Conservation (phyloP, 75 land plant genomes). For the Larix kaempferi region DNA sequence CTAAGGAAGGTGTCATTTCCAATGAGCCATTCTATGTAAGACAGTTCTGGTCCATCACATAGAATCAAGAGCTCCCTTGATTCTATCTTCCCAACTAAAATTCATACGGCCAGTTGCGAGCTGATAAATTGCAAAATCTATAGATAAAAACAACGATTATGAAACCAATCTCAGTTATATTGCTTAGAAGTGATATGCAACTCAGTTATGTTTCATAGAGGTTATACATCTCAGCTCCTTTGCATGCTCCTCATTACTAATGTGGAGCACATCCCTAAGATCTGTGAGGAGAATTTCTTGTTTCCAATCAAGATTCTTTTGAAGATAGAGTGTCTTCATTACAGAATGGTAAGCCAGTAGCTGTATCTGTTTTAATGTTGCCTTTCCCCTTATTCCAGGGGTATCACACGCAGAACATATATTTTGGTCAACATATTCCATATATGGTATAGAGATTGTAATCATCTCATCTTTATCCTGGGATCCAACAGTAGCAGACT, state of each 20-base stretch:
- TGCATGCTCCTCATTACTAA: constrained; percentile 7
- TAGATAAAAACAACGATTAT: neutral
- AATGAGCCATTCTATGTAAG: neutral
- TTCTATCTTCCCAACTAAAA: neutral
- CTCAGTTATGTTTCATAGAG: neutral
- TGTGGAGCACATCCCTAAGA: neutral
- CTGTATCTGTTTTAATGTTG: neutral
- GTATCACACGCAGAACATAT: neutral
- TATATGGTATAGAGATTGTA: neutral
- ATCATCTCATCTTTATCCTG: neutral
- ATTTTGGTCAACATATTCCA: neutral
- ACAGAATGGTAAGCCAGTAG: constrained; percentile 10
- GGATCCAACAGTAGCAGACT: neutral
- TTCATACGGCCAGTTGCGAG: neutral
- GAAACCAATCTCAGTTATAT: neutral
- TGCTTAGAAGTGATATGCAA: neutral
- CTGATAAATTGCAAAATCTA: neutral
- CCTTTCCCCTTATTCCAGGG: neutral
- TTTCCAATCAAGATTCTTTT: neutral
- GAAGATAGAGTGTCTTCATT: constrained; percentile 6
- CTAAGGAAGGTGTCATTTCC: neutral
- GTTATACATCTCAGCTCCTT: constrained; percentile 1
- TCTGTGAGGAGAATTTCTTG: neutral
- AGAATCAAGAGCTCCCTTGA: too few species aligned
- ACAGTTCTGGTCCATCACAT: neutral